Evolutionary conservation across 805 yeast species (phyloP), one percentile per base, ranked within the genome.

Genomic region (Metschnikowia aberdeeniae): DNA sequence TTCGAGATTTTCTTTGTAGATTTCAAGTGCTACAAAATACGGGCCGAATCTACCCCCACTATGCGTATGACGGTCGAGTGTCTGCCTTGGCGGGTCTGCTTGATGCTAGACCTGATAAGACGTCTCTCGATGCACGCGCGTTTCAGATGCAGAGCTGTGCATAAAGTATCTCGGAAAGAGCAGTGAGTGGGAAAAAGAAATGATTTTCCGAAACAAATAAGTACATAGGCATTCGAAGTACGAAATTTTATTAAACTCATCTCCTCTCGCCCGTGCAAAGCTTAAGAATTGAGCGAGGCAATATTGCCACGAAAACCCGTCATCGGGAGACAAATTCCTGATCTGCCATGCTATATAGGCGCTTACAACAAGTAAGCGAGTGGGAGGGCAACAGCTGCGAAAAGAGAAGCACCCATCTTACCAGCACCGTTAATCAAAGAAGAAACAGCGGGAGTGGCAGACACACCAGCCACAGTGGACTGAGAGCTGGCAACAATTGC

Each of bases 281-380:
- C 31, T 19, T 13, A 10, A 36, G 22, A 36, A 36, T 14, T 14
- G 17, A 14, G 13, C 27, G 40, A 6, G 22, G 19, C 40, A 22
- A 11, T 13, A 9, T 30, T 17, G 34, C 30, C 28, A 19, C 36
- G 42, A 40, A 40, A 40, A 14, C 35, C 40, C 12, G 6, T 7
- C 17, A n/a, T 17, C 11, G 40, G 22, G 10, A n/a, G 26, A 29
- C 40, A 28, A 29, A 12, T 37, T 37, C 34, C 40, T 30, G 34
- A 37, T 24, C 29, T 31, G 40, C 20, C 22, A 20, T 32, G 4
- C 34, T 22, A 35, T 27, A 29, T 13, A 14, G 26, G 6, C 22
- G 37, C 52, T 64, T 64, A 67, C 54, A 68, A 46, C 54, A 67
- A 61, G 62, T 62, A 63, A 44, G 67, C 72, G 47, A 64, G 61